Conservation (phyloP, 2,329 filamentous ascomycete genomes). For the Paecilomyces sp. region DNA sequence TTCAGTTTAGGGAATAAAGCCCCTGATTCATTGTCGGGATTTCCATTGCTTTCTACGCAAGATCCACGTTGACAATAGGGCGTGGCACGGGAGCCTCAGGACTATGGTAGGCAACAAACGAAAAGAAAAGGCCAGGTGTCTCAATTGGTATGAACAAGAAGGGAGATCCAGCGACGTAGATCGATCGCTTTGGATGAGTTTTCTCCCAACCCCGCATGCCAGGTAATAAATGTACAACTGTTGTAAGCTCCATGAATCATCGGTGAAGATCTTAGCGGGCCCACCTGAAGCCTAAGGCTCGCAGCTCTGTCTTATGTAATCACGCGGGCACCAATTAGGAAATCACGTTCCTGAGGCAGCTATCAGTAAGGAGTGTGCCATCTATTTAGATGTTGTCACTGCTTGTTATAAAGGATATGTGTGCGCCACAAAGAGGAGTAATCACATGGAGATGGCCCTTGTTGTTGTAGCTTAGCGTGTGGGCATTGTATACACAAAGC, state of each 20-base stretch:
- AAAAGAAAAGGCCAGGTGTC: not conserved
- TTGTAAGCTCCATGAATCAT: not conserved
- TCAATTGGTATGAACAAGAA: not conserved
- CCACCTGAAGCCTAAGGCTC: not conserved
- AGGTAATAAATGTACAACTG: not conserved
- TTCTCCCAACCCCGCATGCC: not conserved
- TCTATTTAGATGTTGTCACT: no score
- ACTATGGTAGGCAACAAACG: not conserved
- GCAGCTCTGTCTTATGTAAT: not conserved
- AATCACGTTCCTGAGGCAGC: not conserved
- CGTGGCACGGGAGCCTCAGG: not conserved
- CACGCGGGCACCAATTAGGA: not conserved
- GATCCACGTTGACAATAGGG: conserved; percentile 1
- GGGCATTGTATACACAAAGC: no score
- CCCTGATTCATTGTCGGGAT: conserved; percentile 1
- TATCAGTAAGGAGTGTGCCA: no score
- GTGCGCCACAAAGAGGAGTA: not conserved
- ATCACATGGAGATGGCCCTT: not conserved
- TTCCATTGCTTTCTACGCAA: conserved; percentile 9
- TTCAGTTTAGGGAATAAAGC: not conserved
- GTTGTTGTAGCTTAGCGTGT: not conserved
- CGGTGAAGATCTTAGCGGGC: not conserved
- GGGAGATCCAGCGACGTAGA: not conserved
- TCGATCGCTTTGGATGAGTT: not conserved
- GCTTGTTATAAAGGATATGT: not conserved